A percentile compares a stretch with the other conserved stretches of the same genome.
These are phyloP conservation scores for Fonsecaea pedrosoi DNA, from an alignment of 2,329 filamentous ascomycete species.

Conservation along the genomic window DNA sequence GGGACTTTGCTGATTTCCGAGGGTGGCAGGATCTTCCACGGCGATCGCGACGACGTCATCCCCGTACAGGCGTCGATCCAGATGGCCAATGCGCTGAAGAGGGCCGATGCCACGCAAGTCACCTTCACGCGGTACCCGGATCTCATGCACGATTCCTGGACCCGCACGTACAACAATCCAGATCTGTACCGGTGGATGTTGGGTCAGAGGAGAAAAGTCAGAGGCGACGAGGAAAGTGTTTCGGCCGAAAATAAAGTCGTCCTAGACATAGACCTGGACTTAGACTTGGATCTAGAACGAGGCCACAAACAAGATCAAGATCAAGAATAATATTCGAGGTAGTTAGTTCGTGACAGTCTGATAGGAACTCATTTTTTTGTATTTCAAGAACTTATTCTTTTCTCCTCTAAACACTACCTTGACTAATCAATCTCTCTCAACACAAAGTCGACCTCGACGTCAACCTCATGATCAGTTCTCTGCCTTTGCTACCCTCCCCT, in stretches of 20 bases:
- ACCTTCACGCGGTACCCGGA: slow-evolving; percentile 28
- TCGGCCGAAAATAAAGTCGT: slow-evolving; percentile 28
- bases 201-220: slow-evolving; percentile 14
- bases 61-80: slow-evolving; percentile 25
- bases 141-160: slow-evolving; percentile 35
- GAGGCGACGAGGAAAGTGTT: slow-evolving; percentile 29
- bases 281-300: no score
- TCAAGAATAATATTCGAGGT: no score
- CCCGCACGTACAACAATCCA: slow-evolving; percentile 26
- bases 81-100: slow-evolving; percentile 29
- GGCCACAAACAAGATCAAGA: background rate
- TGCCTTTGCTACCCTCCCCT: background rate
- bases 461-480: background rate
- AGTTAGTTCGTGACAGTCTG: background rate
- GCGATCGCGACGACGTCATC: slow-evolving; percentile 32
- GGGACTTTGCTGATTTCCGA: no score
- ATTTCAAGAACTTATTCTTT: background rate
- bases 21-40: slow-evolving; percentile 27
- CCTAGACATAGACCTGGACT: background rate
- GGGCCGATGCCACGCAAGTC: slow-evolving; percentile 22
- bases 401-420: background rate
- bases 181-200: slow-evolving; percentile 34
- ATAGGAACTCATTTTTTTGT: background rate
- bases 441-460: background rate
- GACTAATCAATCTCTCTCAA: background rate